phyloP scores from a whole-genome alignment of 192 early-diverging fungal genomes.

The Coemansia sp. region DNA sequence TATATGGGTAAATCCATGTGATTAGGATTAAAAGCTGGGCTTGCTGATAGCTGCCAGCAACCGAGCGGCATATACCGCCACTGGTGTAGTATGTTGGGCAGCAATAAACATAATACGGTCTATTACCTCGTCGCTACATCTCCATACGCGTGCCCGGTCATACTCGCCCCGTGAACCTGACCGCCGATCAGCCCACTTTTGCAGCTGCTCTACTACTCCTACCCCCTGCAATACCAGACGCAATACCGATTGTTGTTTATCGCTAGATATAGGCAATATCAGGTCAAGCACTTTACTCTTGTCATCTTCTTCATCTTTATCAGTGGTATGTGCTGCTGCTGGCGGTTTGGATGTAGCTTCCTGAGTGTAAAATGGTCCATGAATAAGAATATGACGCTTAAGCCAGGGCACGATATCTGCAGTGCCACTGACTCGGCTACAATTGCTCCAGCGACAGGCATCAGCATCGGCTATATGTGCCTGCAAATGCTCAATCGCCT shows the following conservation, averaged over 20 bases:
- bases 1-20: not conserved
- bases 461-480: constrained; percentile 24
- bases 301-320: not conserved
- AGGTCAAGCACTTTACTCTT: constrained; percentile 5
- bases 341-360: not conserved
- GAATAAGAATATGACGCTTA: constrained; percentile 27
- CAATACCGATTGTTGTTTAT: constrained; percentile 20
- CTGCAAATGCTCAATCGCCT: constrained; percentile 25
- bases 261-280: constrained; percentile 15
- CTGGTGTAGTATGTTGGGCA: constrained; percentile 5
- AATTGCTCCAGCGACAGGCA: constrained; percentile 42
- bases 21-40: constrained; percentile 1
- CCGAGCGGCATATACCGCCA: constrained; percentile 25
- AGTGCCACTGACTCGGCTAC: constrained; percentile 25
- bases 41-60: constrained; percentile 32
- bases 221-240: constrained; percentile 39
- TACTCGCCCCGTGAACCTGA: constrained; percentile 21
- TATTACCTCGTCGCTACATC: constrained; percentile 32
- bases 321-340: not conserved
- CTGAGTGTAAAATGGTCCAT: constrained; percentile 23
- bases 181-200: constrained; percentile 42
- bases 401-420: constrained; percentile 23
- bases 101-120: constrained; percentile 45
- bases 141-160: constrained; percentile 36
- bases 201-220: constrained; percentile 45